phyloP scores from a whole-genome alignment of 257 asterid species.

The Solanum ossicruentum region DNA sequence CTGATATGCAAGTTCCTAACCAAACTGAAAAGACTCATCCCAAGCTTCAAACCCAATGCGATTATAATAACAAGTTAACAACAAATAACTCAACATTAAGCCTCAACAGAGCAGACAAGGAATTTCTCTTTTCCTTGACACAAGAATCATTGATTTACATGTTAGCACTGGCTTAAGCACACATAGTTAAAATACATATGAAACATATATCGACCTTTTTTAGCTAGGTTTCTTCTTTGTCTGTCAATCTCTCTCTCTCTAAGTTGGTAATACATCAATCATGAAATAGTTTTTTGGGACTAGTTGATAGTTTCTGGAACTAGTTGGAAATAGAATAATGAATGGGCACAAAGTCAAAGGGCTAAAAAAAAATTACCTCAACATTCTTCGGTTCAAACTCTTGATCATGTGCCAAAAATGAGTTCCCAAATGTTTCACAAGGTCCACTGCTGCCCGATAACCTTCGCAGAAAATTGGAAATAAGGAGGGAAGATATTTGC shows the following conservation, averaged over 20 bases:
- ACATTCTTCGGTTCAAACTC: conserved; percentile 77
- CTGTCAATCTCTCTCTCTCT: not conserved
- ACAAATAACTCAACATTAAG: not conserved
- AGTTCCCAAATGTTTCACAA: conserved; percentile 88
- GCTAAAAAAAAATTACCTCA: conserved; percentile 39
- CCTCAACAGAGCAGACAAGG: not conserved
- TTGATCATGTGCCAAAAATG: conserved; percentile 69
- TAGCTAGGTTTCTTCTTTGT: not conserved
- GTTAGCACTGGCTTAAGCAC: not conserved
- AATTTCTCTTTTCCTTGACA: not conserved
- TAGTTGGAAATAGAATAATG: not conserved
- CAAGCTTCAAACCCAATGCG: not conserved
- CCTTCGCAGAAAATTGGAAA: conserved; percentile 16
- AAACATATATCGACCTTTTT: not conserved
- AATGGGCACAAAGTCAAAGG: not conserved
- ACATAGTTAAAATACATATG: not conserved
- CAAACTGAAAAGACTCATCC: not conserved
- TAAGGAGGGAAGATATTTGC: not conserved
- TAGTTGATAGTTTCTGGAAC: not conserved
- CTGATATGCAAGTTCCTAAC: not conserved
- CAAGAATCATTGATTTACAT: not conserved
- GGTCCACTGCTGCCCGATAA: conserved; percentile 85
- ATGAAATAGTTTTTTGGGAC: not conserved
- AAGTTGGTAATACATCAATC: not conserved
- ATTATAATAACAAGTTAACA: not conserved